Evolutionary conservation across 2,329 filamentous ascomycete species (phyloP), one percentile per base, ranked within the genome.

Genomic region (Fusarium drepaniforme): DNA sequence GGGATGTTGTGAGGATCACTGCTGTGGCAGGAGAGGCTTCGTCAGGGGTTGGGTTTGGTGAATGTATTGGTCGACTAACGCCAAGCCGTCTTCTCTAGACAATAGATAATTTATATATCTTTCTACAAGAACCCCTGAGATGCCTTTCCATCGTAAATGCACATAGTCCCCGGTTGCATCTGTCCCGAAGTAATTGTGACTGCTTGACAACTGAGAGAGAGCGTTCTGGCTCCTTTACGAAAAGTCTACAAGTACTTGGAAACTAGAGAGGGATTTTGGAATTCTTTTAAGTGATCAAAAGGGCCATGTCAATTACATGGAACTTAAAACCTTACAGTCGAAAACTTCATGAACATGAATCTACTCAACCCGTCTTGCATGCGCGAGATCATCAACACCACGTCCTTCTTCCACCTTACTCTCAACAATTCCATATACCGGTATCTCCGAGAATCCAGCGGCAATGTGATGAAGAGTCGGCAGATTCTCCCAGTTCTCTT

Each of bases 1-100:
- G 84, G 1, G 85, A 86, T 67, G 78, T 78, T n/a, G 77, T 84
- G 42, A 74, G 81, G 21, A 79, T 84, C 44, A 83, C 79, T 61
- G 83, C 49, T 80, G 85, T 70, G 77, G 83, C 30, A 76, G 86
- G 77, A 83, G 85, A 49, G 77, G 81, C 9, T 80, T 85, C 67
- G 83, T 85, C 38, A 75, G 82, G 83, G 16, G 89, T 85, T 65
- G 83, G 83, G 0, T 85, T 85, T 66, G 83, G 83, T 0, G 82
- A 84, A 9, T 84, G 82, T 38, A 59, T 75, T 2, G 84, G 84
- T 2, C 40, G 35, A 12, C 21, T 76, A 1, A 71, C 64, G 0
- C 33, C 64, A 18, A 66, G 61, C 7, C 38, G 66, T 7, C 8
- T 44, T 3, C 56, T 63, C 1, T 61, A 12, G 53, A 3, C 28